Percentiles rank a stretch among this genome's conserved stretches.
These are phyloP conservation scores for Chlamydomonas eustigma DNA, from an alignment of 139 green algal genomes.

Conservation along the genomic window DNA sequence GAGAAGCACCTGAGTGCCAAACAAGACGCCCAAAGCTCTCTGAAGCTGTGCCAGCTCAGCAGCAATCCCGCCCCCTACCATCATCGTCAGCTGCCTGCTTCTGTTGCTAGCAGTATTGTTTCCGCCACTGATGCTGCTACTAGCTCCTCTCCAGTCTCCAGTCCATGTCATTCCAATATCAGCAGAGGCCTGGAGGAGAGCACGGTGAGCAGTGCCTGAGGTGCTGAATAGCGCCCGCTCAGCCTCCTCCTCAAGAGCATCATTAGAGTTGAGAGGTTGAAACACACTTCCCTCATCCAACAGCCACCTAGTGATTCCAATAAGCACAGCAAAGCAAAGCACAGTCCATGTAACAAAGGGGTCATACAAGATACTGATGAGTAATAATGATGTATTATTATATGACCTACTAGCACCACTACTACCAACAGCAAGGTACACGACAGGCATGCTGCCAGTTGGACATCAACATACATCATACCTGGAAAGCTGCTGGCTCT, in stretches of 20 bases:
- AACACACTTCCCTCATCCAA: neutral
- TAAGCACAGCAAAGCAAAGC: too few relatives aligned
- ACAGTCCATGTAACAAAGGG: too few relatives aligned
- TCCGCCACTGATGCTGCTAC: neutral
- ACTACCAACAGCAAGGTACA: too few relatives aligned
- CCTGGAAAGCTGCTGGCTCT: conserved; percentile 1
- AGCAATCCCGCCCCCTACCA: too few relatives aligned
- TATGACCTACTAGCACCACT: too few relatives aligned
- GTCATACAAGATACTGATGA: too few relatives aligned
- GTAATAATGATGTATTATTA: too few relatives aligned
- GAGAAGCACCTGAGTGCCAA: neutral
- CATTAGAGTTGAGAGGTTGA: neutral
- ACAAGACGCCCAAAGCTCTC: neutral
- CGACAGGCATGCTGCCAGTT: too few relatives aligned
- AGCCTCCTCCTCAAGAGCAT: neutral
- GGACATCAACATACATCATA: too few relatives aligned
- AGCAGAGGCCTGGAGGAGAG: neutral
- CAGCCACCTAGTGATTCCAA: neutral
- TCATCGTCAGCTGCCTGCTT: too few relatives aligned
- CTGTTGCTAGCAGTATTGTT: too few relatives aligned
- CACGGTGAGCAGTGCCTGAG: neutral
- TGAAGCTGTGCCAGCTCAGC: neutral
- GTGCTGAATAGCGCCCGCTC: neutral
- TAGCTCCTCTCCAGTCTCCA: too few relatives aligned
- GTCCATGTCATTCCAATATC: neutral